Evolutionary conservation across 2,329 filamentous ascomycete genomes (phyloP).

Genomic region (Volutella citrinella): DNA sequence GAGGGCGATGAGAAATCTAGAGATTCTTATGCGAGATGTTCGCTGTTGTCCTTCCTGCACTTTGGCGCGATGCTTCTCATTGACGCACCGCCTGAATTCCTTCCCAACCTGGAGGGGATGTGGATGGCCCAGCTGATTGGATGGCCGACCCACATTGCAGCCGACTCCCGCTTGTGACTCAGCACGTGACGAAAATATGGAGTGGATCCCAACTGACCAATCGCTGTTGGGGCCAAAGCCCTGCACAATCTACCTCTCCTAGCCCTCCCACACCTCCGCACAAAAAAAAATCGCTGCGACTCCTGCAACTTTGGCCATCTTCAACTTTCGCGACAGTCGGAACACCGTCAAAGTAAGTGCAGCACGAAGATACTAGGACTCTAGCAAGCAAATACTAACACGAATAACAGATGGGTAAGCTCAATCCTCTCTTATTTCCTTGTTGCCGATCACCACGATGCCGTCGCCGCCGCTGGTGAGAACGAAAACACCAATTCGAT

Average conservation of each 20-base stretch:
- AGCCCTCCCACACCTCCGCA: conserved; percentile 41
- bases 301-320: conserved; percentile 38
- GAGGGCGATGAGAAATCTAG: too few species aligned
- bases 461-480: conserved; percentile 19
- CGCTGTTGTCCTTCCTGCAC: too few species aligned
- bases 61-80: too few species aligned
- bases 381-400: conserved; percentile 37
- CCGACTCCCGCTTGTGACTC: conserved; percentile 1
- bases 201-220: conserved; percentile 27
- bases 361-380: conserved; percentile 28
- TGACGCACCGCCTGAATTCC: too few species aligned
- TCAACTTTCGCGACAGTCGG: conserved; percentile 37
- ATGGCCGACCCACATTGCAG: conserved; percentile 2
- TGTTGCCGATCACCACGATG: conserved; percentile 19
- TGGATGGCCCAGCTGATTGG: conserved; percentile 26
- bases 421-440: conserved; percentile 21
- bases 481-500: conserved; percentile 19
- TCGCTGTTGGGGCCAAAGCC: conserved; percentile 35
- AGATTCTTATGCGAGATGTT: too few species aligned
- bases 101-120: too few species aligned
- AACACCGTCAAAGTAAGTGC: conserved; percentile 49
- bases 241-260: conserved; percentile 29
- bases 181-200: conserved; percentile 17
- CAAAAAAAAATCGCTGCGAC: conserved; percentile 40
- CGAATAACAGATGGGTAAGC: conserved; percentile 59